Conservation (phyloP, 345 rosid species). For the Syzygium grande region DNA sequence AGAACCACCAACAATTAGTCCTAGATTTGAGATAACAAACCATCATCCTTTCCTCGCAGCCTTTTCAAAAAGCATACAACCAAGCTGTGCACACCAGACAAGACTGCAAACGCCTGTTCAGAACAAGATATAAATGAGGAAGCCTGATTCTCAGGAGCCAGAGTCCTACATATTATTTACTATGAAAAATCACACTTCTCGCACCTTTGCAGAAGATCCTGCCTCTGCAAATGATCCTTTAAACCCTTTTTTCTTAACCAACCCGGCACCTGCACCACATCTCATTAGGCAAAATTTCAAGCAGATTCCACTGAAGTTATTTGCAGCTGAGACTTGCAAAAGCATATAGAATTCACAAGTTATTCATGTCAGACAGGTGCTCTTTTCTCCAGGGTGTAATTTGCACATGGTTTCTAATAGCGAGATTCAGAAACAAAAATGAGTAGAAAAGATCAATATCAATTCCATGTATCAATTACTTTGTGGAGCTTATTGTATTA, state of each 20-base stretch:
- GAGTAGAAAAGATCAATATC: neutral
- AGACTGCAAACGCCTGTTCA: constrained; percentile 55
- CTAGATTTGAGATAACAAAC: constrained; percentile 18
- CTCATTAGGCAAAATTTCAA: neutral
- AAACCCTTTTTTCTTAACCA: constrained; percentile 71
- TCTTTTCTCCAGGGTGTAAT: neutral
- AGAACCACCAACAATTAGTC: neutral
- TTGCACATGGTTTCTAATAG: neutral
- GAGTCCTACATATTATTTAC: neutral
- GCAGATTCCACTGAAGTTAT: neutral
- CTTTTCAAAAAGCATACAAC: constrained; percentile 65
- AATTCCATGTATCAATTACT: neutral
- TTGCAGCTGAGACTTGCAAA: neutral
- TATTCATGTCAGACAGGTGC: neutral
- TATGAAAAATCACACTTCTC: neutral
- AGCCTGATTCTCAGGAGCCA: neutral
- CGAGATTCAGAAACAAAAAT: neutral
- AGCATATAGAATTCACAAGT: neutral
- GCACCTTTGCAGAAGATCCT: constrained; percentile 86
- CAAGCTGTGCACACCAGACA: constrained; percentile 70
- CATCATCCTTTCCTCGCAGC: constrained; percentile 91
- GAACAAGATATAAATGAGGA: neutral
- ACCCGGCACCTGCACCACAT: constrained; percentile 59
- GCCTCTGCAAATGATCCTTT: constrained; percentile 79
- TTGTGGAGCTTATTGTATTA: neutral